These are phyloP conservation scores for Solanum aculeatissimum DNA, from an alignment of 305 asterid genomes.

Conservation along the genomic window DNA sequence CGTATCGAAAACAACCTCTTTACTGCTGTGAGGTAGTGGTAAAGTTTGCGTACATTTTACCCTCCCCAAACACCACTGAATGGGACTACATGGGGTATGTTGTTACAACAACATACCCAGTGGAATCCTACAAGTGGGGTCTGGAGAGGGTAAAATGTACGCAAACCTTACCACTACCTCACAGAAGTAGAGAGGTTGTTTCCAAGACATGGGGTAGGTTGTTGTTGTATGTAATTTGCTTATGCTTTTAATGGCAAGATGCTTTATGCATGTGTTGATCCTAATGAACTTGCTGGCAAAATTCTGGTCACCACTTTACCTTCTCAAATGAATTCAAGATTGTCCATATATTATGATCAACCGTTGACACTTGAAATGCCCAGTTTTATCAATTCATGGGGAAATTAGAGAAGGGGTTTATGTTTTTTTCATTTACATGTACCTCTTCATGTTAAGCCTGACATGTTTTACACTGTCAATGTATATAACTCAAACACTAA, in stretches of 20 bases:
- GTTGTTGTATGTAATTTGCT: not conserved
- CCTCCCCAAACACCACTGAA: not conserved
- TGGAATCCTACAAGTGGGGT: too few species aligned
- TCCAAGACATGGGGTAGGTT: not conserved
- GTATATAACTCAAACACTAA: not conserved
- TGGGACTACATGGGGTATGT: not conserved
- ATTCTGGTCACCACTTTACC: not conserved
- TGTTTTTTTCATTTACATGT: not conserved
- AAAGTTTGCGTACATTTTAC: not conserved
- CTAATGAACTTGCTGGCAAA: not conserved
- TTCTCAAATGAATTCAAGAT: not conserved
- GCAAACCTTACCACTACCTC: too few species aligned
- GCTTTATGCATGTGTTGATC: not conserved
- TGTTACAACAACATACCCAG: too few species aligned
- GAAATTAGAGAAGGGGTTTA: not conserved
- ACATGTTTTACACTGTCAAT: not conserved
- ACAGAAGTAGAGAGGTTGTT: too few species aligned
- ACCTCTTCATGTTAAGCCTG: not conserved
- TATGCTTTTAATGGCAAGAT: not conserved
- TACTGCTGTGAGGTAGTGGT: not conserved
- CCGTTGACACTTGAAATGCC: not conserved
- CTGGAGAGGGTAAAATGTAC: too few species aligned
- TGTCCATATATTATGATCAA: not conserved
- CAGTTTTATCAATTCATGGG: not conserved
- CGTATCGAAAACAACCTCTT: not conserved